A percentile compares a stretch with the other conserved stretches of the same genome.
Evolutionary conservation across 768 basidiomycete species (phyloP).

Genomic region (Auriscalpium microsporum): DNA sequence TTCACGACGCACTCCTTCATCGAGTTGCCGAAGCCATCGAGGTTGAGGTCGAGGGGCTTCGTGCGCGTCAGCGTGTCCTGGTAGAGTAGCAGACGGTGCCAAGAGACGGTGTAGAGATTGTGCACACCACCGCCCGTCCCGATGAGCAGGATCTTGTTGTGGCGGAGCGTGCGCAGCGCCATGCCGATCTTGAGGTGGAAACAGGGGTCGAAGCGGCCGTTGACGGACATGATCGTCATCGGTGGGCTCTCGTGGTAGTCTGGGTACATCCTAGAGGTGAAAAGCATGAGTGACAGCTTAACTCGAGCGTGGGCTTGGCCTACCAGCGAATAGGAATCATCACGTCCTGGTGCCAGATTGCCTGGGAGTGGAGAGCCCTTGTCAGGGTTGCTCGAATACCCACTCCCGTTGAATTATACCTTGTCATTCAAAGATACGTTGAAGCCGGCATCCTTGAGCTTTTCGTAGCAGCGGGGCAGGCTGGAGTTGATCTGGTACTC

Average conservation of each 20-base stretch:
- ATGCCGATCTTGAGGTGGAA: constrained; percentile 3
- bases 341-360: constrained; percentile 7
- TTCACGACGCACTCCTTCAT: constrained; percentile 2
- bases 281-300: too few species aligned
- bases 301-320: not conserved
- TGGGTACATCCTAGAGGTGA: constrained; percentile 1
- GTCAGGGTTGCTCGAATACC: not conserved
- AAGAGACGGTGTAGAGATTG: constrained; percentile 3
- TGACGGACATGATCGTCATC: constrained; percentile 6
- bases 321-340: constrained; percentile 7
- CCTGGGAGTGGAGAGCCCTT: not conserved
- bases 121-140: constrained; percentile 4
- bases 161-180: not conserved
- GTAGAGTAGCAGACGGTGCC: constrained; percentile 4
- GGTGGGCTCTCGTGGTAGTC: constrained; percentile 1
- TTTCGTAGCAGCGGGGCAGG: not conserved
- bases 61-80: constrained; percentile 4
- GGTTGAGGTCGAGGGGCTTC: not conserved
- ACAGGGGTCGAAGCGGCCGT: constrained; percentile 5
- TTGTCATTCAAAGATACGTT: not conserved
- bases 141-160: constrained; percentile 4
- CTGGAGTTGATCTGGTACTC: constrained; percentile 1
- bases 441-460: constrained; percentile 1
- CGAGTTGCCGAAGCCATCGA: constrained; percentile 1
- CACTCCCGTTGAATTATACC: not conserved